phyloP scores from a whole-genome alignment of 129 eudicot genomes.

The Logfia minima region DNA sequence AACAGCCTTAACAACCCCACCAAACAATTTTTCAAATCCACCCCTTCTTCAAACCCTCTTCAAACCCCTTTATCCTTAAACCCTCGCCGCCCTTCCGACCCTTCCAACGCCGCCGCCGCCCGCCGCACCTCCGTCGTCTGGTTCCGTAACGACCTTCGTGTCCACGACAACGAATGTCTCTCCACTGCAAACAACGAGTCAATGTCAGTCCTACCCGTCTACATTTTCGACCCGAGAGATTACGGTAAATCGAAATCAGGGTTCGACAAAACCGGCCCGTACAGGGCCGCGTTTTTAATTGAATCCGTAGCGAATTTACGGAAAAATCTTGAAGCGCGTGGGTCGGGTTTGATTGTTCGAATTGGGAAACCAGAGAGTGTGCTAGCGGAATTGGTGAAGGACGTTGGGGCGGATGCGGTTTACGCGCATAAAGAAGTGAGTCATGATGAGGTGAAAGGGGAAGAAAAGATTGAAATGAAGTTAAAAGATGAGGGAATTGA shows the following conservation, averaged over 20 bases:
- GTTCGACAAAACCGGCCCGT: constrained; percentile 90
- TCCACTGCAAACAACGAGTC: constrained; percentile 75
- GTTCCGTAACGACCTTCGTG: constrained; percentile 90
- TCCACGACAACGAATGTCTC: constrained; percentile 74
- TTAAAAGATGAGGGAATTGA: constrained; percentile 87
- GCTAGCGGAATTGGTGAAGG: constrained; percentile 64
- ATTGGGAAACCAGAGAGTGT: constrained; percentile 79
- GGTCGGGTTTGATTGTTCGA: constrained; percentile 82
- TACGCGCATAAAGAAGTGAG: constrained; percentile 78
- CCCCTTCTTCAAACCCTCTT: constrained; percentile 64
- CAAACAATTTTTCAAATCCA: constrained; percentile 48
- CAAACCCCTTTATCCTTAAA: constrained; percentile 57
- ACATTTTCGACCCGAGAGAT: constrained; percentile 87
- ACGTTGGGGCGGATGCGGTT: constrained; percentile 79
- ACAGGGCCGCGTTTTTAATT: constrained; percentile 65
- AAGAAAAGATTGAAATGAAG: constrained; percentile 56
- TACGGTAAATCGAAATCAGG: constrained; percentile 83
- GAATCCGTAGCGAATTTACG: constrained; percentile 68
- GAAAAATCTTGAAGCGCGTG: constrained; percentile 60
- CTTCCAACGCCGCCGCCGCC: constrained; percentile 53
- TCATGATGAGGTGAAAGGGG: constrained; percentile 82
- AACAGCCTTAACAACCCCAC: constrained; percentile 18
- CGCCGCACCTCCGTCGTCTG: constrained; percentile 75
- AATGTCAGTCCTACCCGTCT: constrained; percentile 68
- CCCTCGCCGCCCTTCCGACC: constrained; percentile 82